phyloP scores from a whole-genome alignment of 108 stramenopile species.

The Skeletonema costatum region DNA sequence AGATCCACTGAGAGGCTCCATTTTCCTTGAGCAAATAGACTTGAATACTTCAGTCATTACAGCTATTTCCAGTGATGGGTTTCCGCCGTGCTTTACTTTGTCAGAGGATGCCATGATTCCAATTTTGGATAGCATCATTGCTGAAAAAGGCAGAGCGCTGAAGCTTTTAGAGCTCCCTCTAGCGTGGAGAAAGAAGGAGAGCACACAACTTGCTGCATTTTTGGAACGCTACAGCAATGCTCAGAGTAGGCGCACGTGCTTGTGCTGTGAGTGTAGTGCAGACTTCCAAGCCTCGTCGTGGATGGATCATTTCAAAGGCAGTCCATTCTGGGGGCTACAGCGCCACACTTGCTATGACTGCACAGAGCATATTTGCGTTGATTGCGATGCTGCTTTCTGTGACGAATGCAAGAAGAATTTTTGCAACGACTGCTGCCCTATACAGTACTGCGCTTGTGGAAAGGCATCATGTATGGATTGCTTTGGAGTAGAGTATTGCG shows the following conservation, averaged over 20 bases:
- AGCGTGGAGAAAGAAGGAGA: constrained; percentile 2
- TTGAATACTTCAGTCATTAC: neutral
- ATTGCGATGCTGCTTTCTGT: constrained; percentile 1
- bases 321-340: constrained; percentile 1
- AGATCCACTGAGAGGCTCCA: neutral
- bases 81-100: neutral
- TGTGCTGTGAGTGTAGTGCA: neutral
- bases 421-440: neutral
- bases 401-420: constrained; percentile 3
- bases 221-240: constrained; percentile 1
- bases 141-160: constrained; percentile 7
- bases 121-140: constrained; percentile 25
- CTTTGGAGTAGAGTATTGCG: neutral
- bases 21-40: neutral
- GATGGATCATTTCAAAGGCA: neutral
- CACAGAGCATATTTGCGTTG: constrained; percentile 2
- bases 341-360: constrained; percentile 18
- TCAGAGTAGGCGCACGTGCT: neutral
- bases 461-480: constrained; percentile 5
- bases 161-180: constrained; percentile 13
- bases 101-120: constrained; percentile 12
- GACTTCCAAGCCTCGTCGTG: neutral
- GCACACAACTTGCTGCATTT: neutral
- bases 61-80: neutral
- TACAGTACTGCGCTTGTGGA: constrained; percentile 1